A percentile compares a stretch with the other conserved stretches of the same genome.
Evolutionary conservation across 2,329 filamentous ascomycete species (phyloP).

Genomic region (Penicillium sp.): DNA sequence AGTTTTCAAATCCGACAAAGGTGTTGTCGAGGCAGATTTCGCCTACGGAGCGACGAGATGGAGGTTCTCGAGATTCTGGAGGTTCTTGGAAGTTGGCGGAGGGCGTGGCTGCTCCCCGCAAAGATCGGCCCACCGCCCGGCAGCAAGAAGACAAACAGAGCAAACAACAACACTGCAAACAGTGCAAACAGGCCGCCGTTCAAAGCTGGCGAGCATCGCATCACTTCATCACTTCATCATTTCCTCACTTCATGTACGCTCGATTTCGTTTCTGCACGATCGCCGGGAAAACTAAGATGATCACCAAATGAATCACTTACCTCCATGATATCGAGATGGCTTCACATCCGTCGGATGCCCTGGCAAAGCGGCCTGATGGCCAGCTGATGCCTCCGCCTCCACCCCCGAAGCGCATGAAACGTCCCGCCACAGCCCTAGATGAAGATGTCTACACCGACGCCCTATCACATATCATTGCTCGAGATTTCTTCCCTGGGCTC

Average conservation of each 20-base stretch:
- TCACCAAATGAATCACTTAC: background rate
- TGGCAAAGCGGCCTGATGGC: conserved; percentile 42
- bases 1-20: too few relatives aligned
- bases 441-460: conserved; percentile 93
- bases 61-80: too few relatives aligned
- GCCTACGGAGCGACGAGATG: too few relatives aligned
- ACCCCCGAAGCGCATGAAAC: conserved; percentile 83
- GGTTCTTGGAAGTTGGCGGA: background rate
- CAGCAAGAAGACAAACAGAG: too few relatives aligned
- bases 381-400: conserved; percentile 89
- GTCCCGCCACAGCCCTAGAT: conserved; percentile 83
- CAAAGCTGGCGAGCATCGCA: background rate
- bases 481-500: conserved; percentile 95
- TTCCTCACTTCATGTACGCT: background rate
- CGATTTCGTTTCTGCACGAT: too few relatives aligned
- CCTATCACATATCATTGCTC: conserved; percentile 89
- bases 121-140: background rate
- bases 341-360: conserved; percentile 31
- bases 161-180: background rate
- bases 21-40: too few relatives aligned
- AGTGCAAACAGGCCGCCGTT: too few relatives aligned
- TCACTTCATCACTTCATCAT: background rate
- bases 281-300: too few relatives aligned
- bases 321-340: conserved; percentile 24
- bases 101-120: background rate